Evolutionary conservation across 257 asterid genomes (phyloP), one percentile per base, ranked within the genome.

Genomic region (Nyctanthes arbortristis): DNA sequence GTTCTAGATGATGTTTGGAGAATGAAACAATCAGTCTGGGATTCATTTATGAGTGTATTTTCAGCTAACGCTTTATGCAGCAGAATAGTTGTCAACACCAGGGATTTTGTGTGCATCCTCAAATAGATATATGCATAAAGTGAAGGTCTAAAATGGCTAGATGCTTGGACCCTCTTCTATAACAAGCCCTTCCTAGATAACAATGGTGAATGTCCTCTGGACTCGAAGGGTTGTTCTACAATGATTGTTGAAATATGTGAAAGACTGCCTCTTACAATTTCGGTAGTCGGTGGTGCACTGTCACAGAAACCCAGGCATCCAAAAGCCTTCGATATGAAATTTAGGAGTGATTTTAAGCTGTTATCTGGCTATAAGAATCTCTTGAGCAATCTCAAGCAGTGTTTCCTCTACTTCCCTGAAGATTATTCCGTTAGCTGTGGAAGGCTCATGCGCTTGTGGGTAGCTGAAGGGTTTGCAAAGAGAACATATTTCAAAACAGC

Each of bases 111-210:
- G 66, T 68, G 67, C 85, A 70, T 63, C 84, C 39, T 28, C 75
- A 31, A 6, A 63, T 33, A 14, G 52, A 24, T 66, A 27, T 25
- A 5, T 33, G n/a, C 47, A 18, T 13, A 9, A 18, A 3, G 52
- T 76, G 4, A 32, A 39, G 72, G 68, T 30, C 52, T 80, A 36
- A 67, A 73, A 35, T 45, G 59, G 71, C 4, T 0, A 29, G 75
- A 82, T 28, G 77, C 80, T 32, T 79, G 84, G 91, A 73, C n/a
- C 2, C 85, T 87, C 33, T 85, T 87, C 72, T 72, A 88, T 68
- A 78, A 63, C 39, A 79, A 64, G 75, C 84, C 87, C 2, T 85
- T 87, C 71, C 75, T 70, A 11, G 45, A 77, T 25, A 65, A 32
- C 60, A 65, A 62, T 4, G 65, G 80, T 18, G 60, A 71, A 52